Evolutionary conservation across 2,329 filamentous ascomycete genomes (phyloP), one percentile per base, ranked within the genome.

Genomic region (Bimuria novae-zelandiae): DNA sequence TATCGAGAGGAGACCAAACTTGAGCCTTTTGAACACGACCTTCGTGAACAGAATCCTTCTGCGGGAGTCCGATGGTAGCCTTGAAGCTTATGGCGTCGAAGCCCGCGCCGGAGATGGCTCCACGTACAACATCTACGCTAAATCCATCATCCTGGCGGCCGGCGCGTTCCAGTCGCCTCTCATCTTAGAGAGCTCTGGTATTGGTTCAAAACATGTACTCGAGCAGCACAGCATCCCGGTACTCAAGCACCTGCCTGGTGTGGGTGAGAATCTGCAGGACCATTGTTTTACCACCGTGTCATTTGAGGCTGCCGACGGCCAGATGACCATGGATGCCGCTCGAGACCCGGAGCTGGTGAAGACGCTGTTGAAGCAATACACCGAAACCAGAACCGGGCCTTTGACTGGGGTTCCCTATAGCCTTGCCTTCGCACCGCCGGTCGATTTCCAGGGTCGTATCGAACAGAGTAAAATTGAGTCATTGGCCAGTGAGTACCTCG

Each of bases 231-330:
- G 75, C 7, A 84, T 88, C 56, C 65, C 75, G 1, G 67, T 81
- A 0, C 54, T 85, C 14, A 75, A 79, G 5, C 76, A 86, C 55
- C 80, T 84, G 1, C 79, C 80, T 0, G 82, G 85, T 19, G 84
- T 89, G 1, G 86, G 85, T 1, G 80, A 80, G 52, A 84, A 88
- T 67, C 75, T 88, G 7, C 78, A 85, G 35, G 85, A 89, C 61
- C 84, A 86, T 33, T 12, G 32, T 2, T 32, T 32, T 22, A 32
- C 27, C 17, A 11, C 27, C 52, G 33, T 64, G 11, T 59, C 60
- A 10, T 52, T 29, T 27, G 60, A 62, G 39, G 50, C 50, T 16
- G 23, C 39, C 37, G 57, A 60, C 8, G 12, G 52, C 14, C 44
- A 60, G 16, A 48, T 41, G 8, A 63, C 61, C 23, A 53, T 44